A percentile compares a stretch with the other conserved stretches of the same genome.
phyloP scores from a whole-genome alignment of 352 stramenopile genomes.

The Phytophthora pseudosyringae region DNA sequence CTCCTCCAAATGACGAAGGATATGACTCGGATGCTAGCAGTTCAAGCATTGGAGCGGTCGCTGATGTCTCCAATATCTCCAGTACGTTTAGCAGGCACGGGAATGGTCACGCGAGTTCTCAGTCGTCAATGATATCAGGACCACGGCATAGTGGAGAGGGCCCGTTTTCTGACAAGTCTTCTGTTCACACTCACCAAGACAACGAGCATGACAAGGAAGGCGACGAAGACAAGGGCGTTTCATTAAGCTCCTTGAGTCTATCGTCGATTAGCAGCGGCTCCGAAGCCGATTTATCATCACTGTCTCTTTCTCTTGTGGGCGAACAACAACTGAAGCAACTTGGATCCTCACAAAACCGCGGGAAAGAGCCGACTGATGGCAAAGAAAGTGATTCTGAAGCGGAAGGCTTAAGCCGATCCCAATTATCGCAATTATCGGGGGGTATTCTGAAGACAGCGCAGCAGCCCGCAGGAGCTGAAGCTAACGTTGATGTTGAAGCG shows the following conservation, averaged over 20 bases:
- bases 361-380: not conserved
- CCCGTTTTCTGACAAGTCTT: conserved; percentile 19
- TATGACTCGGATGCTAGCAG: conserved; percentile 40
- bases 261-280: conserved; percentile 69
- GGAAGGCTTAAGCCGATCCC: conserved; percentile 9
- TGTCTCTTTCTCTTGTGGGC: conserved; percentile 62
- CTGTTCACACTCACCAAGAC: conserved; percentile 9
- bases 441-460: not conserved
- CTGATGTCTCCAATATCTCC: conserved; percentile 36
- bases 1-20: conserved; percentile 10
- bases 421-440: conserved; percentile 15
- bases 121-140: conserved; percentile 31
- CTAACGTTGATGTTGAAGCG: conserved; percentile 5
- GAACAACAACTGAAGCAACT: conserved; percentile 21
- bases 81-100: conserved; percentile 27
- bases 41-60: conserved; percentile 30
- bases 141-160: conserved; percentile 9
- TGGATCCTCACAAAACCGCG: conserved; percentile 1
- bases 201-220: conserved; percentile 13
- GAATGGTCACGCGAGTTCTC: conserved; percentile 22
- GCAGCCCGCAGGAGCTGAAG: conserved; percentile 4
- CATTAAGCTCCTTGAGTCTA: conserved; percentile 62
- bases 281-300: conserved; percentile 62
- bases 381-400: conserved; percentile 1
- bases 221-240: conserved; percentile 24